A percentile compares a stretch with the other conserved stretches of the same genome.
phyloP scores from a whole-genome alignment of 1,284 basidiomycete species.

The Cryptococcus sp. region DNA sequence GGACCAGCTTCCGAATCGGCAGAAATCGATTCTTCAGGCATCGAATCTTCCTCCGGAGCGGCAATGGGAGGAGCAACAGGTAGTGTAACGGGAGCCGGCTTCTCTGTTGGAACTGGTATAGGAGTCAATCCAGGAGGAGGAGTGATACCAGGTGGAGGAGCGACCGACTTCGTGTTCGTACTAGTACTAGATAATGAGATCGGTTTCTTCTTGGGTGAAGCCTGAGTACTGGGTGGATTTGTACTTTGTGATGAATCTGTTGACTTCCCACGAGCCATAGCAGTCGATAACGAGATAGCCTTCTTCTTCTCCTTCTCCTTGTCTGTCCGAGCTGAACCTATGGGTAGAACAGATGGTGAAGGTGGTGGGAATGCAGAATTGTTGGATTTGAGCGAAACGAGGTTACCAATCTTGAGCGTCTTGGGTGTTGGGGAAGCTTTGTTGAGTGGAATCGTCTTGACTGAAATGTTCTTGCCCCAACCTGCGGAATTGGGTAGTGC shows the following conservation, averaged over 20 bases:
- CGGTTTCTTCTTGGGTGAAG: slow-evolving; percentile 40
- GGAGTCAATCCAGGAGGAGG: background rate
- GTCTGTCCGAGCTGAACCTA: slow-evolving; percentile 3
- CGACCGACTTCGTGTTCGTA: slow-evolving; percentile 53
- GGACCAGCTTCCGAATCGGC: slow-evolving; percentile 37
- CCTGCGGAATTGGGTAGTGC: slow-evolving; percentile 75
- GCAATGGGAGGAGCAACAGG: background rate
- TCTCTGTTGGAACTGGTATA: too few relatives aligned
- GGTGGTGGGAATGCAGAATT: slow-evolving; percentile 51
- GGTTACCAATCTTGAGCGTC: slow-evolving; percentile 31
- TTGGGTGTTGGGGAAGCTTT: slow-evolving; percentile 14
- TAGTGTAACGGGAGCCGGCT: too few relatives aligned
- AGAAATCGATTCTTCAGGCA: slow-evolving; percentile 12
- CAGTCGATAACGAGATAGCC: slow-evolving; percentile 4
- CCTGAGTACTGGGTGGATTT: slow-evolving; percentile 23
- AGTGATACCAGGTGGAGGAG: slow-evolving; percentile 35
- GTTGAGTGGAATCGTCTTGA: slow-evolving; percentile 50
- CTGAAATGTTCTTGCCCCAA: slow-evolving; percentile 56
- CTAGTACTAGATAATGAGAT: slow-evolving; percentile 12
- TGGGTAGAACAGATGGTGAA: slow-evolving; percentile 63
- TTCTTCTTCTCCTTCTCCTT: slow-evolving; percentile 27
- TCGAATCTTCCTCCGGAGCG: slow-evolving; percentile 9
- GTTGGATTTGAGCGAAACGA: slow-evolving; percentile 39
- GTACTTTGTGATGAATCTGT: slow-evolving; percentile 28
- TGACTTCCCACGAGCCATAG: slow-evolving; percentile 34